Base-by-base conservation (phyloP, 345 rosid species). In the Adansonia digitata region DNA sequence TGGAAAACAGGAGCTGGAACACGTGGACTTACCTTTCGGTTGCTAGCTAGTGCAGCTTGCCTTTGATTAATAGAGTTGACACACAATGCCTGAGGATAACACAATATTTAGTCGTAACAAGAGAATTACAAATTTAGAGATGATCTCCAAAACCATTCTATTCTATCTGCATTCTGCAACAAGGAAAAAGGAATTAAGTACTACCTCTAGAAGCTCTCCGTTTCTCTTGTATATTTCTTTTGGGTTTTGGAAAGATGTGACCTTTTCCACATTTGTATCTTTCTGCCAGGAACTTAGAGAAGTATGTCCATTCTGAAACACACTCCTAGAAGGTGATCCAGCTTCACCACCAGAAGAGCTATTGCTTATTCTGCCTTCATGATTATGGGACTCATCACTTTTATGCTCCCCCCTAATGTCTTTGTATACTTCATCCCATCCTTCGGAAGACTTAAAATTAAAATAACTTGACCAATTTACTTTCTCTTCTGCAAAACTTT, bases 191-290 rank as follows among this genome's bases (percentile, higher is more conserved):
- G 8, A 73, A 59, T 63, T 45, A 74, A 35, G 18, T 64, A 73
- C 46, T 76, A 90, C 98, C 97, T 94, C 97, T 69, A 94, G 81
- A 77, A 94, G 96, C 85, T 92, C 97, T 74, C 98, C 98, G 27
- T 85, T 88, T 81, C 87, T 88, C 89, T 86, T 90, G 45, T 83
- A 88, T 76, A 90, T 78, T 86, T 90, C 97, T 85, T 83, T 81
- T 63, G 94, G 88, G 71, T 61, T 77, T 72, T 82, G 83, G 77
- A 94, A 94, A 77, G 78, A 77, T 53, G 84, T 77, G 20, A 74
- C 77, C 76, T 73, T 88, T 77, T 74, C 55, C 77, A 74, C 68
- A 68, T 40, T 45, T 29, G 84, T 40, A 39, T 84, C 83, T 84
- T 82, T 93, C 78, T 72, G 91, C 84, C 88, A 83, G 71, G 89